Conservation (phyloP, 139 green algal species). For the Mesostigma viride region DNA sequence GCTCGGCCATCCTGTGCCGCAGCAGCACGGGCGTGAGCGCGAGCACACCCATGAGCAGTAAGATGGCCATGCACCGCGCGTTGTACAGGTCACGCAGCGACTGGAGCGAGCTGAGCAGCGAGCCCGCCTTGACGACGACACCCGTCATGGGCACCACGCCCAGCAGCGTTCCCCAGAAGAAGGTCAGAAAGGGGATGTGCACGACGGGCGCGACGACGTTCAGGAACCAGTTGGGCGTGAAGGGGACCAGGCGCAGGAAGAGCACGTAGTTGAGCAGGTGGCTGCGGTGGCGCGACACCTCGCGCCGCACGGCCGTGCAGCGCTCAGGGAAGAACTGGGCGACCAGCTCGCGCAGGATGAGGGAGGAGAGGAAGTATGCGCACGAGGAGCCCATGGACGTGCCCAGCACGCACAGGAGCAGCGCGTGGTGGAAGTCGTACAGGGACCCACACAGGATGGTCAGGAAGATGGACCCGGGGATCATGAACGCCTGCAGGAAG, state of each 20-base stretch:
- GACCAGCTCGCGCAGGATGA: constrained; percentile 40
- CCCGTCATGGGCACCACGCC: constrained; percentile 8
- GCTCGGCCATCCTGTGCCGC: too few relatives aligned
- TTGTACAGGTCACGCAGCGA: constrained; percentile 24
- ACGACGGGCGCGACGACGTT: constrained; percentile 64
- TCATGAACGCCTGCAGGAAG: constrained; percentile 59
- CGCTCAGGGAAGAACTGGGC: constrained; percentile 39
- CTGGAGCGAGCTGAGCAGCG: constrained; percentile 15
- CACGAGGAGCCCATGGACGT: constrained; percentile 3
- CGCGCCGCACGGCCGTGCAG: constrained; percentile 18
- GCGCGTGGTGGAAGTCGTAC: constrained; percentile 34
- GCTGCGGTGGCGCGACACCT: constrained; percentile 39
- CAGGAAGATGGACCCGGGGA: constrained; percentile 59
- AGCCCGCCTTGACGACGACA: constrained; percentile 25
- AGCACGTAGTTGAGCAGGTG: constrained; percentile 64
- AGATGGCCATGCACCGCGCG: constrained; percentile 13
- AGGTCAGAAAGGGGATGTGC: constrained; percentile 42
- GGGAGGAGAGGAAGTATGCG: constrained; percentile 26
- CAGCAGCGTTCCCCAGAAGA: constrained; percentile 23
- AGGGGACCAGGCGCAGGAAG: constrained; percentile 58
- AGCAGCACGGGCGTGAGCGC: constrained; percentile 12
- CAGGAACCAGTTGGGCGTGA: constrained; percentile 68
- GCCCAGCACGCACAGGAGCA: constrained; percentile 18
- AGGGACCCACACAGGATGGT: constrained; percentile 54
- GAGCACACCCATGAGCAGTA: constrained; percentile 2